Percentiles rank a stretch among this genome's conserved stretches.
phyloP scores from a whole-genome alignment of 192 early-diverging fungal genomes.

The Backusella morwellensis region DNA sequence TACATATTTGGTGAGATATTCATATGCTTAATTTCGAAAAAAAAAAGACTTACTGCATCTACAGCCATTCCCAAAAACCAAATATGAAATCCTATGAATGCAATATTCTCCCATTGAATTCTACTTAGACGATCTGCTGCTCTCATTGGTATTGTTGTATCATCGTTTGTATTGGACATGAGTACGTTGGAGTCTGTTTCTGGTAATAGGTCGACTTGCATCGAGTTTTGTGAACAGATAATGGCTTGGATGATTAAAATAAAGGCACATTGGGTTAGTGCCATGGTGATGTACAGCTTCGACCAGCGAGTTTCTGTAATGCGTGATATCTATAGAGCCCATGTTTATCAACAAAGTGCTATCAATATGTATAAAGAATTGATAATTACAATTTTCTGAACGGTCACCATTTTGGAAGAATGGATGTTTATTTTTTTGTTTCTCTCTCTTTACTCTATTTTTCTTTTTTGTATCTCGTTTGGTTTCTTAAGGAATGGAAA shows the following conservation, averaged over 20 bases:
- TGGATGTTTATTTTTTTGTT: too few relatives aligned
- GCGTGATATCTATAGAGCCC: constrained; percentile 10
- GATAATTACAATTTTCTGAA: neutral
- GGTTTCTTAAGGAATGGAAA: too few relatives aligned
- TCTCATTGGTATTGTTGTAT: neutral
- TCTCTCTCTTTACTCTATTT: too few relatives aligned
- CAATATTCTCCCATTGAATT: constrained; percentile 44
- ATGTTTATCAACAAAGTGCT: neutral
- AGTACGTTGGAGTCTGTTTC: constrained; percentile 7
- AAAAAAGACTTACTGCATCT: constrained; percentile 34
- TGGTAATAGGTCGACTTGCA: constrained; percentile 18
- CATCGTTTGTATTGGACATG: neutral
- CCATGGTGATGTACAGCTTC: constrained; percentile 31
- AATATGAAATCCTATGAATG: constrained; percentile 37
- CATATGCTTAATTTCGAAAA: neutral
- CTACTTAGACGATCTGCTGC: constrained; percentile 29
- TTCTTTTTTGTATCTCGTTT: too few relatives aligned
- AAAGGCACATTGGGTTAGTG: constrained; percentile 31
- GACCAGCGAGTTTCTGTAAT: constrained; percentile 38
- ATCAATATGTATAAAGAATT: neutral
- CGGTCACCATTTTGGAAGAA: neutral
- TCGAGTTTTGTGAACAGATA: constrained; percentile 29
- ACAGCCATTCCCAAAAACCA: constrained; percentile 38
- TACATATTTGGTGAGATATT: neutral
- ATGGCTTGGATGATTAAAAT: constrained; percentile 24